Evolutionary conservation across 192 early-diverging fungal species (phyloP), one percentile per base, ranked within the genome.

Genomic region (Podila epigama): DNA sequence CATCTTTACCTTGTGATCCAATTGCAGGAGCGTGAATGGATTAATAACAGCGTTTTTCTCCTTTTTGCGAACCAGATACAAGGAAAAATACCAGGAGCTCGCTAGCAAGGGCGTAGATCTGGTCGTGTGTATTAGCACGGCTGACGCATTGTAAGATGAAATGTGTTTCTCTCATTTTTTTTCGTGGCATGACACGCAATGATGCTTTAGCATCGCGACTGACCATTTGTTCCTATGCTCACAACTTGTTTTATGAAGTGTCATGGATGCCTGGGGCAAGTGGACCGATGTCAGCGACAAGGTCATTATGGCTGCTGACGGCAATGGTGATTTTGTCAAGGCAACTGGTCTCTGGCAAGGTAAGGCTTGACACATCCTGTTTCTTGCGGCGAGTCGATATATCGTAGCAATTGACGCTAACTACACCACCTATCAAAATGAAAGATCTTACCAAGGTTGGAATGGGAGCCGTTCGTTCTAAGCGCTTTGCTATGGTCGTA

Each of bases 241-340:
- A n/a, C n/a, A n/a, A n/a, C n/a, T n/a, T n/a, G n/a, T n/a, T 18
- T 39, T 41, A 32, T 36, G 11, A 51, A 77, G 73, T 53, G 82
- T 84, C 37, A 87, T 86, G 85, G 80, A 82, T 60, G 85, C 85
- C 20, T 86, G 83, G 79, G 85, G 81, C 40, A 86, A 86, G 67
- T 75, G 80, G 60, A 61, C 60, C 4, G 63, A 81, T n/a, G 58
- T 70, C 36, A 66, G 58, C 27, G 84, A 84, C 62, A 86, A 90
- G 70, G 77, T 89, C 32, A 77, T 86, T 58, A 91, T 94, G 90
- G 87, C 90, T 58, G 89, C 90, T 34, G 93, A 94, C 69, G 92
- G 89, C 37, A 91, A 89, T 73, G 89, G 84, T 59, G 85, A 85
- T 20, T 91, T 92, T 40, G 83, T 85, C 27, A 75, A 75, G 27